Base-by-base conservation (phyloP, 345 rosid genomes). In the Heritiera fomes region DNA sequence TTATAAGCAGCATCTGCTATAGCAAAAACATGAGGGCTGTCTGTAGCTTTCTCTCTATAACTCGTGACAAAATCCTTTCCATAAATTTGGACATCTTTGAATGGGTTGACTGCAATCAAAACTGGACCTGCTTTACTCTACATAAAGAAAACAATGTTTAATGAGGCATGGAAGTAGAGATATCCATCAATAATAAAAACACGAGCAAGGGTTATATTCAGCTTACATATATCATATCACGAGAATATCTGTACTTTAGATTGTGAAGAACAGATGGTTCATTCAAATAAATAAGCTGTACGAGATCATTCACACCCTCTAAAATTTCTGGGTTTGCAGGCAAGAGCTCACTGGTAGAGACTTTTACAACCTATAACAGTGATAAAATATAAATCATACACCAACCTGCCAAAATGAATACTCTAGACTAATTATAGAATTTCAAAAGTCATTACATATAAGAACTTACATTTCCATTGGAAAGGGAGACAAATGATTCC, bases 81-180 rank as follows among this genome's bases (percentile, higher is more conserved):
- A 82, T 89, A 93, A 74, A 92, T 80, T 14, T 85, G 85, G 43
- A 90, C 84, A 73, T 81, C 82, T 88, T 92, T 97, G 77, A 93
- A 91, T 3, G 99, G 99, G 87, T 94, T 97, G 82, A 97, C 71
- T 7, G 98, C 95, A 76, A 97, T 87, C 89, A 94, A 84, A 52
- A 94, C 90, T 52, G 97, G 95, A 59, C 99, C 98, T 71, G 98
- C 98, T 89, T 91, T 94, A 83, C 93, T 94, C 99, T 97, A 79
- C 50, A 67, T 6, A 83, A 56, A 79, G 64, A 82, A 85, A 82
- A 82, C 40, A 56, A 77, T 23, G 15, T 8, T 32, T 34, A 71
- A 67, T 38, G 63, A 34, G 40, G 43, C 28, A 18, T 65, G 75
- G 30, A 67, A 55, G 60, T 68, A 80, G 58, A 63, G 47, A 59